A percentile compares a stretch with the other conserved stretches of the same genome.
Conservation (phyloP, 1,284 basidiomycete genomes). For the Wallemia mellicola region DNA sequence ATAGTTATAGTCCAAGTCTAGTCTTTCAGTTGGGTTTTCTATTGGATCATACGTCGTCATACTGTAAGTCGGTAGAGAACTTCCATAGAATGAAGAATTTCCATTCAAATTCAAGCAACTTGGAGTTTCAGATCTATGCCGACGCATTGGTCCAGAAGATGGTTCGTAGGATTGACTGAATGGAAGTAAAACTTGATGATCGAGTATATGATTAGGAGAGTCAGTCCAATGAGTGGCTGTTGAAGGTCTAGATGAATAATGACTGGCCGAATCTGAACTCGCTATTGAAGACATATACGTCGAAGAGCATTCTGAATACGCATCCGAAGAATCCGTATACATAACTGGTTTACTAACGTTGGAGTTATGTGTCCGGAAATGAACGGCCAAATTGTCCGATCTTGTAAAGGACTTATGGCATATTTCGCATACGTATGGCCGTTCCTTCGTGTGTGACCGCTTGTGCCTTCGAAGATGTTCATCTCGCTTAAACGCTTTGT, state of each 20-base stretch:
- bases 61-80: not conserved
- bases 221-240: not conserved
- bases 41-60: no score
- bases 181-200: not conserved
- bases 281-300: not conserved
- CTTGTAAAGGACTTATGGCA: not conserved
- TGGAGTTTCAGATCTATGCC: not conserved
- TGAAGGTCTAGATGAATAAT: not conserved
- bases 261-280: not conserved
- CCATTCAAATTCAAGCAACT: no score
- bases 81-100: no score
- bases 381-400: not conserved
- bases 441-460: slow-evolving; percentile 39
- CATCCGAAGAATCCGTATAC: no score
- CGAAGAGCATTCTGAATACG: not conserved
- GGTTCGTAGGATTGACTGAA: not conserved
- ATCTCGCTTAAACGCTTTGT: slow-evolving; percentile 53
- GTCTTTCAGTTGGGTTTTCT: no score
- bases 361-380: not conserved
- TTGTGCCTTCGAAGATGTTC: slow-evolving; percentile 65
- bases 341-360: no score
- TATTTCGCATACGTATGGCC: not conserved
- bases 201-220: not conserved
- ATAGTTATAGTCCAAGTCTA: not conserved
- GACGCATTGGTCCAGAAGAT: not conserved